phyloP scores from a whole-genome alignment of 257 asterid species.

The Rhazya stricta region DNA sequence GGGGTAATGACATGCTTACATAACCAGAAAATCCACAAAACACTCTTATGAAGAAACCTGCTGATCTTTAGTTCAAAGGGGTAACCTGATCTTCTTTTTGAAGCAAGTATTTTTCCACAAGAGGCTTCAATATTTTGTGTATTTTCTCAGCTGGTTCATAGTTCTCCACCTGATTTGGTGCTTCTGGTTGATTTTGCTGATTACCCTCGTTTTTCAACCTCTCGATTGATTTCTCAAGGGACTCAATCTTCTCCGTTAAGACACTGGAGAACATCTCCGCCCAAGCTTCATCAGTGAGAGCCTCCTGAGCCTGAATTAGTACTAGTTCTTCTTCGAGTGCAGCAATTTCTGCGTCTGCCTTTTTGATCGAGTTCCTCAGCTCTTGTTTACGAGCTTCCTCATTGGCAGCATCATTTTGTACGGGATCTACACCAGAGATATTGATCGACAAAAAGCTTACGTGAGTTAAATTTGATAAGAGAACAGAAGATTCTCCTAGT shows the following conservation, averaged over 20 bases:
- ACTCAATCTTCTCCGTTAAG: constrained; percentile 34
- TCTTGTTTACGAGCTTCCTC: constrained; percentile 46
- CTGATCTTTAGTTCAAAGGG: constrained; percentile 5
- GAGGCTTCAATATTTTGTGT: constrained; percentile 32
- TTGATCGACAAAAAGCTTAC: constrained; percentile 4
- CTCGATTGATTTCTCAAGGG: constrained; percentile 25
- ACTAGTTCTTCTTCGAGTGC: constrained; percentile 48
- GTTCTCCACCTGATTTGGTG: constrained; percentile 23
- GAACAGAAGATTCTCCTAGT: background rate
- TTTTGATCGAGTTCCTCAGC: constrained; percentile 38
- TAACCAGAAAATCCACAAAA: no score
- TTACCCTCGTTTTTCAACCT: constrained; percentile 24
- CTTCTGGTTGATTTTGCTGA: background rate
- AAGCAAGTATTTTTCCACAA: constrained; percentile 27
- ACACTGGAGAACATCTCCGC: constrained; percentile 29
- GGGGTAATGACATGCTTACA: background rate
- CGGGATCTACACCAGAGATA: constrained; percentile 34
- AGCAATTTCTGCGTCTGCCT: constrained; percentile 44
- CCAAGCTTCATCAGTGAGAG: constrained; percentile 42
- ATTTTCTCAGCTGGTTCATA: constrained; percentile 30
- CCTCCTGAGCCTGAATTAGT: constrained; percentile 40
- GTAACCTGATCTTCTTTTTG: constrained; percentile 36
- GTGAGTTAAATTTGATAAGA: background rate
- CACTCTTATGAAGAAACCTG: no score
- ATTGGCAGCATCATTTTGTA: constrained; percentile 56